phyloP scores from a whole-genome alignment of 176 grass and related monocot genomes.

The Carex parvula region DNA sequence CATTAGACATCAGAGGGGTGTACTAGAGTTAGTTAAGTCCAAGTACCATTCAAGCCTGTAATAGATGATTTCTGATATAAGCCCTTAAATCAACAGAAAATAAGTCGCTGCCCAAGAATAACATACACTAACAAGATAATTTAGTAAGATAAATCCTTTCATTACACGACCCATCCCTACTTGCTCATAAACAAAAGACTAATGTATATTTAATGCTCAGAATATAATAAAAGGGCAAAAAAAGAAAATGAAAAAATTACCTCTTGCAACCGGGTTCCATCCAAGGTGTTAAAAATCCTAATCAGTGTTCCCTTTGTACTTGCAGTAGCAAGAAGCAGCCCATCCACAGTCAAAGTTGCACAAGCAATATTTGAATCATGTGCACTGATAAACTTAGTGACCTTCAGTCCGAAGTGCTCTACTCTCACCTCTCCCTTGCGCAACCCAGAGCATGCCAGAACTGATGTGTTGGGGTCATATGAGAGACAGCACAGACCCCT shows the following conservation, averaged over 20 bases:
- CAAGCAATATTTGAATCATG: constrained; percentile 55
- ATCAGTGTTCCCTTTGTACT: constrained; percentile 74
- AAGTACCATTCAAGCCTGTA: constrained; percentile 9
- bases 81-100: neutral
- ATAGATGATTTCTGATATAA: neutral
- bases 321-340: constrained; percentile 54
- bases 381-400: constrained; percentile 42
- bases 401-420: constrained; percentile 33
- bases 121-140: neutral
- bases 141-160: neutral
- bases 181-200: neutral
- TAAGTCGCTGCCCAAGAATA: neutral
- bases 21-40: neutral
- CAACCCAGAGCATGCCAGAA: constrained; percentile 32
- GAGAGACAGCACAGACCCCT: constrained; percentile 42
- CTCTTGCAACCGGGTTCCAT: constrained; percentile 65
- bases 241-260: constrained; percentile 24
- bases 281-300: constrained; percentile 47
- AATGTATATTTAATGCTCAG: neutral
- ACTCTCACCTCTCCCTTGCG: constrained; percentile 45
- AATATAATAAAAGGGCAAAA: neutral
- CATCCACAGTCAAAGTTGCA: constrained; percentile 53
- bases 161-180: neutral
- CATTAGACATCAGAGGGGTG: neutral
- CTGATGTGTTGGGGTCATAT: constrained; percentile 24